These are phyloP conservation scores for Penicillium verrucosum DNA, from an alignment of 2,329 filamentous ascomycete genomes.

Conservation along the genomic window DNA sequence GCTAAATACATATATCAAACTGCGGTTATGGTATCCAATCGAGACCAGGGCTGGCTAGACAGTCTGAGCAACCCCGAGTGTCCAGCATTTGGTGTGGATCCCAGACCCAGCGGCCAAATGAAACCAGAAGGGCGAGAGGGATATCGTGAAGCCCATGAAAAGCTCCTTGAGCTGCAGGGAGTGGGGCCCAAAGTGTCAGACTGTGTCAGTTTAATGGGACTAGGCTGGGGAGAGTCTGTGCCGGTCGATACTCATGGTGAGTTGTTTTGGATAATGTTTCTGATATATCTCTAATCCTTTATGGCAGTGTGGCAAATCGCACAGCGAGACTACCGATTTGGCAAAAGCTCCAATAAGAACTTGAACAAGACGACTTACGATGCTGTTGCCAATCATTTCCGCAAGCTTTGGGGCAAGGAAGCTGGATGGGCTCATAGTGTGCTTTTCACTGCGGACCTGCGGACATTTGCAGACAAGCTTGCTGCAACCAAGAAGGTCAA, in stretches of 20 bases:
- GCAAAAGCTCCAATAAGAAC: conserved; percentile 75
- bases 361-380: conserved; percentile 87
- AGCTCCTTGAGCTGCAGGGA: conserved; percentile 74
- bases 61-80: conserved; percentile 73
- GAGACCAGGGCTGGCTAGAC: conserved; percentile 71
- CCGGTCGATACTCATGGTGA: conserved; percentile 87
- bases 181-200: conserved; percentile 97
- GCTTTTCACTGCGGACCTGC: conserved; percentile 88
- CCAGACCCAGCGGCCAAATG: conserved; percentile 47
- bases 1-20: conserved; percentile 91
- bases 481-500: conserved; percentile 39
- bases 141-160: conserved; percentile 76
- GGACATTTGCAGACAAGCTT: conserved; percentile 72
- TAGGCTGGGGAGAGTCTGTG: conserved; percentile 93
- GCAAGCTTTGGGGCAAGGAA: conserved; percentile 83
- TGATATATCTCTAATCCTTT: conserved; percentile 3
- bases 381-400: conserved; percentile 85
- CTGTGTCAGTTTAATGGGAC: conserved; percentile 92
- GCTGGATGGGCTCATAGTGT: conserved; percentile 98
- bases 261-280: conserved; percentile 9
- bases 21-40: conserved; percentile 67
- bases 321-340: conserved; percentile 90
- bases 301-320: conserved; percentile 88
- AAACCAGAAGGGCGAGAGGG: conserved; percentile 55
- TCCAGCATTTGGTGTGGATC: conserved; percentile 54